Evolutionary conservation across 805 yeast species (phyloP), one percentile per base, ranked within the genome.

Genomic region (Candida arabinofermentans): DNA sequence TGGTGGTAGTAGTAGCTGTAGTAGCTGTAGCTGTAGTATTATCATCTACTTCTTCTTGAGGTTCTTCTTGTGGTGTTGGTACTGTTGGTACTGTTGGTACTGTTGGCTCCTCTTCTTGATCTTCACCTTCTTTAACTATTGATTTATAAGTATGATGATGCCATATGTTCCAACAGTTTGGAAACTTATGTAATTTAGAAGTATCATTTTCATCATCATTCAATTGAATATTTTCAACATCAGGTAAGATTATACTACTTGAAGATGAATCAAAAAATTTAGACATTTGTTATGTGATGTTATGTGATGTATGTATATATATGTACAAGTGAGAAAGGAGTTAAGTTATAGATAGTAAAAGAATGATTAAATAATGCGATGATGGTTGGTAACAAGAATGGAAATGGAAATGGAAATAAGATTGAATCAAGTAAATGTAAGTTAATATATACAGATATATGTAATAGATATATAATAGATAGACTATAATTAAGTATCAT

Each of bases 151-250:
- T 50, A n/a, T 41, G 43, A 27, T 52, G 53, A 39, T 45, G 40
- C 49, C 51, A 52, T 34, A 52, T 33, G 17, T 45, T 48, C 54
- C 55, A 52, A 14, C 43, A 38, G 13, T 40, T 35, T 12, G 48
- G 39, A 5, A 50, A 33, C 13, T 27, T 38, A 32, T 52, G 54
- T 17, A 39, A n/a, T 14, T 36, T 8, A 21, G 39, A 23, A n/a
- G 37, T 30, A 13, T 16, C 24, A 18, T 14, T 13, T 3, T 17
- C 24, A 13, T 18, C 3, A 14, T 13, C 8, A 19, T n/a, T 12
- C 32, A 5, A 17, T 31, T n/a, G n/a, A n/a, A n/a, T n/a, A n/a
- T n/a, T n/a, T n/a, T n/a, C n/a, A n/a, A n/a, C n/a, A n/a, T n/a
- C n/a, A n/a, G n/a, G n/a, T 8, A 8, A 17, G 12, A 17, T 29